A percentile compares a stretch with the other conserved stretches of the same genome.
phyloP scores from a whole-genome alignment of 1,139 yeast species.

The Geotrichum siamense region DNA sequence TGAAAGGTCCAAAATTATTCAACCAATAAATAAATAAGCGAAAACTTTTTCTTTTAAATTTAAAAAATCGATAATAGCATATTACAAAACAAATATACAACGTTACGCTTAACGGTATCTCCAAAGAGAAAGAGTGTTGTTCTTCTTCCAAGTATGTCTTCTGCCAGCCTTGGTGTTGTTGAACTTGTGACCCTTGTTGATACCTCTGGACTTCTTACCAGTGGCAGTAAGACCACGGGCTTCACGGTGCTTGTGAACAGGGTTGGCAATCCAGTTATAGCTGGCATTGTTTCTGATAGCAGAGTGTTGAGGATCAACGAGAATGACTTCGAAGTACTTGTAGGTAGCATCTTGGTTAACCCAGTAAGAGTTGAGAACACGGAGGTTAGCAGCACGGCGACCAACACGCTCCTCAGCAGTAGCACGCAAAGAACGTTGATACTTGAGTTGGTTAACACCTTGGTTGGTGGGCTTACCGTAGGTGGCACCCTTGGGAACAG shows the following conservation, averaged over 20 bases:
- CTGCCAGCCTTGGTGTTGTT: slow-evolving; percentile 96
- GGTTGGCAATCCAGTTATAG: slow-evolving; percentile 99
- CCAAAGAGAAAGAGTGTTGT: slow-evolving; percentile 98
- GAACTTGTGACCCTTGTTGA: slow-evolving; percentile 99
- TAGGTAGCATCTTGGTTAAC: slow-evolving; percentile 98
- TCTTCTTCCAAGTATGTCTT: slow-evolving; percentile 99
- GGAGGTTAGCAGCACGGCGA: slow-evolving; percentile 96
- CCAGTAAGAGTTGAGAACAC: slow-evolving; percentile 99
- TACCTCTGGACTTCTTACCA: slow-evolving; percentile 99
- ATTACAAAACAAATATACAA: slow-evolving; percentile 8
- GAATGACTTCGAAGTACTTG: slow-evolving; percentile 97
- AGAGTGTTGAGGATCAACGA: slow-evolving; percentile 96
- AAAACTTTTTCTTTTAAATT: neutral
- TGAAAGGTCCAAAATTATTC: neutral
- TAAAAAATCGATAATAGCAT: neutral
- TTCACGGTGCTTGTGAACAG: slow-evolving; percentile 99
- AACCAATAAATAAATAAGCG: neutral
- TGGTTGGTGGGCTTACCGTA: slow-evolving; percentile 99
- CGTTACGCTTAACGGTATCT: slow-evolving; percentile 77
- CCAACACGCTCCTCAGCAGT: slow-evolving; percentile 99
- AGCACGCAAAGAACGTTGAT: slow-evolving; percentile 96
- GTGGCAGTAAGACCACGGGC: slow-evolving; percentile 97
- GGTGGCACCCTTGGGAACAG: slow-evolving; percentile 99
- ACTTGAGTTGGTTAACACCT: slow-evolving; percentile 98
- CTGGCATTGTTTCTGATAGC: slow-evolving; percentile 98